phyloP scores from a whole-genome alignment of 2,329 filamentous ascomycete species.

The Aureobasidium melanogenum region DNA sequence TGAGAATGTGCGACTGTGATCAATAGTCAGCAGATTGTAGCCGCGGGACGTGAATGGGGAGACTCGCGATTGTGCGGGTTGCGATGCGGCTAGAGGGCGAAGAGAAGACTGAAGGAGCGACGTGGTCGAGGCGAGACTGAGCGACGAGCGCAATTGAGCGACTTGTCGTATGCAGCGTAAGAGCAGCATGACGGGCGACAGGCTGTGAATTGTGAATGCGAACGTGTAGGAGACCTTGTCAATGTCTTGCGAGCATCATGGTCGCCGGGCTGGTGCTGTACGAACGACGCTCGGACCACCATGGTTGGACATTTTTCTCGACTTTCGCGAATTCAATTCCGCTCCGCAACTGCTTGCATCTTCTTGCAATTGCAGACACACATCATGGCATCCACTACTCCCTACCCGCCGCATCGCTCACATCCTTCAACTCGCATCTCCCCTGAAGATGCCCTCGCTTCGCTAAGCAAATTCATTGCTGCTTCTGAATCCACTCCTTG shows the following conservation, averaged over 20 bases:
- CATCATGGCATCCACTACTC: conserved; percentile 14
- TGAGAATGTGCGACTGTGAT: conserved; percentile 3
- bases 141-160: not conserved
- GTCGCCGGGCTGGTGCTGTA: not conserved
- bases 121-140: conserved; percentile 1
- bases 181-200: conserved; percentile 13
- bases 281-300: not conserved
- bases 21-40: not conserved
- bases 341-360: not conserved
- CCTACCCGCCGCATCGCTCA: conserved; percentile 28
- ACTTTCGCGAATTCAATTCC: not conserved
- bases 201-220: not conserved
- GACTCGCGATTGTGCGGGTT: conserved; percentile 5
- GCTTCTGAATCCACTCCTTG: conserved; percentile 33
- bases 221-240: not conserved
- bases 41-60: not conserved
- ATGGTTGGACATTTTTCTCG: conserved; percentile 3
- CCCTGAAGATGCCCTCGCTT: conserved; percentile 24
- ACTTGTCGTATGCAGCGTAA: conserved; percentile 14
- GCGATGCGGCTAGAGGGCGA: conserved; percentile 8
- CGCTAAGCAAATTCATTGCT: conserved; percentile 33
- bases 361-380: not conserved
- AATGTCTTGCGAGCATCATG: not conserved
- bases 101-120: conserved; percentile 5
- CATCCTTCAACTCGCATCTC: conserved; percentile 27